Conservation (phyloP, 2,329 filamentous ascomycete genomes). For the Eutypa lata region DNA sequence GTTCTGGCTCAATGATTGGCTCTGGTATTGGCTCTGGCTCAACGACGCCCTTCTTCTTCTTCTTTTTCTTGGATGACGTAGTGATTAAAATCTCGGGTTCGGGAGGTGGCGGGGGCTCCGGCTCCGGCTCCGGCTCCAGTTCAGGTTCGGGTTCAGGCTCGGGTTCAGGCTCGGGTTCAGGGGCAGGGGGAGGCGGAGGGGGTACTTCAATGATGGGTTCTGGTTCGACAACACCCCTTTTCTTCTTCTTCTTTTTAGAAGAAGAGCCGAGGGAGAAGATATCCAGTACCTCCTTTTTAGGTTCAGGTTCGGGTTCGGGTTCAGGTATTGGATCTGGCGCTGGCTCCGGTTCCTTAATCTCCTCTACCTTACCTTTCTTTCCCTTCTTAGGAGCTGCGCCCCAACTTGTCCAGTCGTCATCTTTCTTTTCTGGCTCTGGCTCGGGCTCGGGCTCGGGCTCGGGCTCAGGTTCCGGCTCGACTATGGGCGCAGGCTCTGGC, state of each 20-base stretch:
- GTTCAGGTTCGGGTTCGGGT: slow-evolving; percentile 9
- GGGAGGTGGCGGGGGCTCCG: slow-evolving; percentile 5
- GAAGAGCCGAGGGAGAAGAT: slow-evolving; percentile 25
- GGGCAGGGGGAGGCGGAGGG: background rate
- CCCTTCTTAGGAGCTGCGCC: slow-evolving; percentile 27
- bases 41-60: slow-evolving; percentile 31
- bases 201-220: background rate
- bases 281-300: slow-evolving; percentile 14
- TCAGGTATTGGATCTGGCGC: slow-evolving; percentile 25
- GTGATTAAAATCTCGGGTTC: background rate
- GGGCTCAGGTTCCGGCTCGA: slow-evolving; percentile 23
- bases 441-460: slow-evolving; percentile 10
- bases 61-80: slow-evolving; percentile 13
- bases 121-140: slow-evolving; percentile 6
- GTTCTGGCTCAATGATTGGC: background rate
- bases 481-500: too few species aligned
- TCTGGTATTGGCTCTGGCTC: slow-evolving; percentile 6
- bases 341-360: slow-evolving; percentile 19
- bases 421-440: slow-evolving; percentile 2
- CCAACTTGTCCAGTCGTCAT: slow-evolving; percentile 20
- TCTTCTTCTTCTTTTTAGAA: slow-evolving; percentile 21
- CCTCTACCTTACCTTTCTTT: slow-evolving; percentile 26
- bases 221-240: slow-evolving; percentile 4
- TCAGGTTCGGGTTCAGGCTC: slow-evolving; percentile 17
- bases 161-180: slow-evolving; percentile 23